A percentile compares a stretch with the other conserved stretches of the same genome.
These are phyloP conservation scores for Chaetomium globosum DNA, from an alignment of 2,329 filamentous ascomycete species.

Conservation along the genomic window DNA sequence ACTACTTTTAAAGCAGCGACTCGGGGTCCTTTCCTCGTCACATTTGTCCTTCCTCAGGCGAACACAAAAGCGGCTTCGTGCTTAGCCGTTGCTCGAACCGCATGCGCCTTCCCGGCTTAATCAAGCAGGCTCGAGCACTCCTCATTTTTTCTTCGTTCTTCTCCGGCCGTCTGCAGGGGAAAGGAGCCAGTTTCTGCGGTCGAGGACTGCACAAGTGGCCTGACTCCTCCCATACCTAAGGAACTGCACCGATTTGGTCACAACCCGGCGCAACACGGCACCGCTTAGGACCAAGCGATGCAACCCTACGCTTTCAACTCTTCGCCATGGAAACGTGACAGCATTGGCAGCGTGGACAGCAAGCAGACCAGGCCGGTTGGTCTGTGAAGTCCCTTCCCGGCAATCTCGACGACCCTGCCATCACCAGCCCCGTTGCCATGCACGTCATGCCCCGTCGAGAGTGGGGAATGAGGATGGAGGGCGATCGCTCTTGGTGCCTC, in stretches of 20 bases:
- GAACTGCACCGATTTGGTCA: slow-evolving; percentile 33
- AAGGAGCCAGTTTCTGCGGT: background rate
- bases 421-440: slow-evolving; percentile 8
- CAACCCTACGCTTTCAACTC: slow-evolving; percentile 16
- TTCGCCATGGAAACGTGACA: background rate
- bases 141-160: background rate
- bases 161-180: background rate
- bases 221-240: slow-evolving; percentile 16
- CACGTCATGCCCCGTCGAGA: slow-evolving; percentile 12
- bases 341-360: background rate
- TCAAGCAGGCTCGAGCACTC: background rate
- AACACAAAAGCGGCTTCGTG: slow-evolving; percentile 21
- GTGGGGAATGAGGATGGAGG: background rate
- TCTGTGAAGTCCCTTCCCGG: slow-evolving; percentile 5
- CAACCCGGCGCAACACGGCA: background rate
- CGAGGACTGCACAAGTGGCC: slow-evolving; percentile 10
- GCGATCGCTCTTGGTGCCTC: background rate
- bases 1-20: background rate
- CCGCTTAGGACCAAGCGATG: slow-evolving; percentile 13
- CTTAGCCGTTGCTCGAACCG: slow-evolving; percentile 21
- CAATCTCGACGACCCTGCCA: slow-evolving; percentile 13
- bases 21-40: slow-evolving; percentile 19
- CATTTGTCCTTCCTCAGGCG: slow-evolving; percentile 27
- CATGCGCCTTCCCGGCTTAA: background rate
- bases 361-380: slow-evolving; percentile 11